A percentile compares a stretch with the other conserved stretches of the same genome.
Evolutionary conservation across 345 rosid genomes (phyloP).

Genomic region (Salix brachista): DNA sequence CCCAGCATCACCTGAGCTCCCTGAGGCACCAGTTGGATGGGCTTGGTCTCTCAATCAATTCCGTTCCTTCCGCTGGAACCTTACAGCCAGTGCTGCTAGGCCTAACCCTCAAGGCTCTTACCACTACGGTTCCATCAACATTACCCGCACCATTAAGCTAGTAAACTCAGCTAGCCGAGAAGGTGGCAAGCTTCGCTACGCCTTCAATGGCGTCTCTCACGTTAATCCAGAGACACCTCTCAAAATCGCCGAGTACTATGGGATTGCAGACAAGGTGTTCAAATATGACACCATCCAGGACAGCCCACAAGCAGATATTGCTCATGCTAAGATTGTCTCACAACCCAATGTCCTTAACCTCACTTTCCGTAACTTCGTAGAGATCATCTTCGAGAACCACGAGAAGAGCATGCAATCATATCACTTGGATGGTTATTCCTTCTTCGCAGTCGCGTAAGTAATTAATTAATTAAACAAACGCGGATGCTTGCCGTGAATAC

Average conservation of each 20-base stretch:
- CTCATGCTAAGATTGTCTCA: background rate
- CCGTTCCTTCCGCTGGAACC: conserved; percentile 39
- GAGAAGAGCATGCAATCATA: conserved; percentile 31
- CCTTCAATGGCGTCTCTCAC: conserved; percentile 34
- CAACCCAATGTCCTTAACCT: conserved; percentile 29
- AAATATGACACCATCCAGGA: conserved; percentile 24
- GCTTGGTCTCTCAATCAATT: conserved; percentile 41
- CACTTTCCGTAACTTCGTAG: conserved; percentile 30
- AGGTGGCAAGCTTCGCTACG: conserved; percentile 32
- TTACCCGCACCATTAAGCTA: conserved; percentile 33
- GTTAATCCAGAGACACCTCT: conserved; percentile 23
- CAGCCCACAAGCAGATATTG: background rate
- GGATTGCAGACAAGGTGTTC: conserved; percentile 27
- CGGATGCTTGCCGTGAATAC: no score
- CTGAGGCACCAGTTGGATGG: conserved; percentile 33
- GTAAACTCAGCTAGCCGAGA: conserved; percentile 16
- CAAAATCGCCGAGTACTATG: conserved; percentile 35
- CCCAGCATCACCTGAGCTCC: conserved; percentile 26
- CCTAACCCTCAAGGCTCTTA: conserved; percentile 41
- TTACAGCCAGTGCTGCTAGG: conserved; percentile 37
- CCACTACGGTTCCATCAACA: conserved; percentile 36
- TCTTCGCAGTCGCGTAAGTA: conserved; percentile 37
- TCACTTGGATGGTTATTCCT: conserved; percentile 32
- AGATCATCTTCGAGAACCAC: conserved; percentile 32
- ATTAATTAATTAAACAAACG: background rate